Conservation (phyloP, 495 filamentous ascomycete species). For the Haplographium delicatum region DNA sequence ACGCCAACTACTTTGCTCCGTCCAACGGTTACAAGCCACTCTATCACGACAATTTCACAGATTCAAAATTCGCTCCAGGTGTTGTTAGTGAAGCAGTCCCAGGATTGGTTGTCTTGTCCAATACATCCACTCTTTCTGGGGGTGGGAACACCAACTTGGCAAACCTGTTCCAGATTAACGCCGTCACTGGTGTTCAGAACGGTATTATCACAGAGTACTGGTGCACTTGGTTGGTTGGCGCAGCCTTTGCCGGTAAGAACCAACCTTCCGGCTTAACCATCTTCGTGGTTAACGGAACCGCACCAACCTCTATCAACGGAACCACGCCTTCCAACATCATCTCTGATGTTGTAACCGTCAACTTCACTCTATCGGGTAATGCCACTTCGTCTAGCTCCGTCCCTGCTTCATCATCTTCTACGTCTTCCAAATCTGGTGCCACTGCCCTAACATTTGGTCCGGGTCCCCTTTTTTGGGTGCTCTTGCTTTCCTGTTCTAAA, state of each 20-base stretch:
- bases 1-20: neutral
- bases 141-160: neutral
- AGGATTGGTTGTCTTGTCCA: neutral
- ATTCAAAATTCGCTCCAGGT: neutral
- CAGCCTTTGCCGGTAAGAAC: neutral
- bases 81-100: neutral
- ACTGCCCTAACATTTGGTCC: neutral
- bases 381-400: neutral
- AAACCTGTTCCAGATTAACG: neutral
- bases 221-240: neutral
- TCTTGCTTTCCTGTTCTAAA: neutral
- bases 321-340: neutral
- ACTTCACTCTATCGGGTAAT: neutral
- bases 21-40: neutral
- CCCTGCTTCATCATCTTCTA: neutral
- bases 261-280: neutral
- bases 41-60: neutral
- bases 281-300: neutral
- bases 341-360: neutral
- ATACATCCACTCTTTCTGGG: neutral
- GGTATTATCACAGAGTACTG: neutral
- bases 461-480: neutral
- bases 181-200: neutral
- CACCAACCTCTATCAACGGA: neutral
- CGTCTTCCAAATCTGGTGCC: neutral